Evolutionary conservation across 1,139 yeast genomes (phyloP), one percentile per base, ranked within the genome.

Genomic region (Schizosaccharomyces versatilis): DNA sequence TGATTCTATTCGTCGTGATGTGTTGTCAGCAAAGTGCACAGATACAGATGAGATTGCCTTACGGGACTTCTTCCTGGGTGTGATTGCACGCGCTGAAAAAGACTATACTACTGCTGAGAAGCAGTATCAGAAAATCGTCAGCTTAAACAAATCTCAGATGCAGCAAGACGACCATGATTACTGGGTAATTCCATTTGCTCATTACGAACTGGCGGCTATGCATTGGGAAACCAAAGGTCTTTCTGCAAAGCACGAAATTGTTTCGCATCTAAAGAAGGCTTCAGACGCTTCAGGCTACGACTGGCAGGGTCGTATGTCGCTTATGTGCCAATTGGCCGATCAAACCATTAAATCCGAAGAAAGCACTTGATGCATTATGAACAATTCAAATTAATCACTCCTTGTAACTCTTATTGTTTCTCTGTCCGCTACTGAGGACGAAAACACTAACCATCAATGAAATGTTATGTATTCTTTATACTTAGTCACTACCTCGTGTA

Each of bases 271-370:
- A 14, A 44, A 44, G 32, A 44, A 44, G 15, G 49, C 49, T 19
- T 36, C 19, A n/a, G 49, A 44, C 3, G 19, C n/a, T n/a, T 14
- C 19, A 9, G 32, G 32, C 32, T 44, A 44, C n/a, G 49, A 44
- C 32, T 44, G 19, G 38, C 36, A 44, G 32, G 38, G 38, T 17
- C 19, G 49, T 17, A 7, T 44, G 8, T 44, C 49, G 15, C 19
- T 44, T 14, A 9, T 44, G 14, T 8, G 38, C 2, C 49, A 44
- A 44, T 32, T 36, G 10, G 49, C 49, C 1, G 9, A n/a, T 24
- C 49, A 44, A 36, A 44, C 49, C n/a, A 10, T 44, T 19, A 32
- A 44, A n/a, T 44, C 49, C 9, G 49, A 44, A n/a, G 32, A 44
- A 24, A 24, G 32, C 32, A 24, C 32, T 24, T 24, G 32, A 24